A percentile compares a stretch with the other conserved stretches of the same genome.
Evolutionary conservation across 108 stramenopile species (phyloP).

Genomic region (Pseudonitzschia delicatissima): DNA sequence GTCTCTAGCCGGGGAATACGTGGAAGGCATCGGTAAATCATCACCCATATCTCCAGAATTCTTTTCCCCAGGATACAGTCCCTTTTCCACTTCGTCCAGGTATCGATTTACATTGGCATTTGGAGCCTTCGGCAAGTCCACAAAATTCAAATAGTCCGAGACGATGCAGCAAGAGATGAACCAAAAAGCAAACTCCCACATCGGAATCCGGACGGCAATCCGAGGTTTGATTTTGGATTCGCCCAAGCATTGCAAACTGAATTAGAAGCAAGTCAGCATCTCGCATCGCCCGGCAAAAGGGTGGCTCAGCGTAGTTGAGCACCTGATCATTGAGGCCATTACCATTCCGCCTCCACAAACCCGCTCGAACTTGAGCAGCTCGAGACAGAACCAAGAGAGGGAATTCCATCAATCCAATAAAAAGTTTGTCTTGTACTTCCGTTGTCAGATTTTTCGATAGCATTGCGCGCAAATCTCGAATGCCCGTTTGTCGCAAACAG

Average conservation of each 20-base stretch:
- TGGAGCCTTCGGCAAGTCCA: constrained; percentile 57
- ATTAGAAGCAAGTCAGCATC: constrained; percentile 87
- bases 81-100: constrained; percentile 46
- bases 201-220: constrained; percentile 26
- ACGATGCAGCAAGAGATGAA: constrained; percentile 67
- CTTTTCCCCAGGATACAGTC: constrained; percentile 56
- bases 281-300: constrained; percentile 87
- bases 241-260: constrained; percentile 75
- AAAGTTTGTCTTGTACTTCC: constrained; percentile 38
- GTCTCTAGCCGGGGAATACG: constrained; percentile 62
- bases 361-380: constrained; percentile 85
- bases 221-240: constrained; percentile 25
- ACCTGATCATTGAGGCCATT: constrained; percentile 82
- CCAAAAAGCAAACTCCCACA: constrained; percentile 40
- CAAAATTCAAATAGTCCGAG: constrained; percentile 69
- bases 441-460: constrained; percentile 34
- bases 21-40: constrained; percentile 49
- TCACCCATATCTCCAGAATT: constrained; percentile 23
- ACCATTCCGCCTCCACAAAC: constrained; percentile 93
- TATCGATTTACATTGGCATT: constrained; percentile 48
- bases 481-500: constrained; percentile 46
- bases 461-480: constrained; percentile 13
- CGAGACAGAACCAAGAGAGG: constrained; percentile 65
- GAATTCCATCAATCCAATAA: constrained; percentile 79
- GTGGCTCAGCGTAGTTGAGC: constrained; percentile 87